Evolutionary conservation across 768 basidiomycete genomes (phyloP), one percentile per base, ranked within the genome.

Genomic region (Candolleomyces eurysporus): DNA sequence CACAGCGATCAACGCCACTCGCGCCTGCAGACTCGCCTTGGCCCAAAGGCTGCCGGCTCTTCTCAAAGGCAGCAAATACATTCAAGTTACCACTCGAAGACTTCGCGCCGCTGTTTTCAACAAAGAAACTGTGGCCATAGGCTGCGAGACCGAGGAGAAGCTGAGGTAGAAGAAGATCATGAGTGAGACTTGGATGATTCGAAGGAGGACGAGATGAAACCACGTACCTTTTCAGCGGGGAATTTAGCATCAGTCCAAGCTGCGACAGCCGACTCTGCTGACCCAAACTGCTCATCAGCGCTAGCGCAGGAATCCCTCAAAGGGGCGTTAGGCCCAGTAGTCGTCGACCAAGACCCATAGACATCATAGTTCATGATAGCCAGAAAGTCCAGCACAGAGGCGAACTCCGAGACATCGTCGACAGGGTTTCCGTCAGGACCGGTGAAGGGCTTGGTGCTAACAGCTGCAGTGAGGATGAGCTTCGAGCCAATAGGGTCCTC

Each of bases 241-340:
- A 97, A 85, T 21, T 85, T 86, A n/a, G 94, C 94, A 0, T 64
- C 65, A 0, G 79, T 84, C 95, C 94, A 96, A 5, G 82, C 81
- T 13, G 78, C 67, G 43, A 97, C 80, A 9, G 91, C 88, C 19
- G 83, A 82, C n/a, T 80, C 77, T 7, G 86, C 93, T 60, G 92
- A 93, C 9, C 91, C 92, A 17, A 54, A n/a, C 32, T 8, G 11
- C 32, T 78, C 73, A 3, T 72, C 66, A 0, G 84, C 74, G 4
- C 73, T 65, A 0, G 85, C 83, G 68, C 94, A 96, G 0, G 82
- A 75, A 73, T 94, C 87, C 39, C 82, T 74, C 19, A 96, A 82
- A 5, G 95, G 94, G 0, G 94, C 87, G 71, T 97, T 96, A 5
- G 95, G 88, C 4, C 93, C 94, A 54, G 86, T 77, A 62, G 81